Evolutionary conservation across 441 rosid species (phyloP), one percentile per base, ranked within the genome.

Genomic region (Pelargonium myrrhifolium): DNA sequence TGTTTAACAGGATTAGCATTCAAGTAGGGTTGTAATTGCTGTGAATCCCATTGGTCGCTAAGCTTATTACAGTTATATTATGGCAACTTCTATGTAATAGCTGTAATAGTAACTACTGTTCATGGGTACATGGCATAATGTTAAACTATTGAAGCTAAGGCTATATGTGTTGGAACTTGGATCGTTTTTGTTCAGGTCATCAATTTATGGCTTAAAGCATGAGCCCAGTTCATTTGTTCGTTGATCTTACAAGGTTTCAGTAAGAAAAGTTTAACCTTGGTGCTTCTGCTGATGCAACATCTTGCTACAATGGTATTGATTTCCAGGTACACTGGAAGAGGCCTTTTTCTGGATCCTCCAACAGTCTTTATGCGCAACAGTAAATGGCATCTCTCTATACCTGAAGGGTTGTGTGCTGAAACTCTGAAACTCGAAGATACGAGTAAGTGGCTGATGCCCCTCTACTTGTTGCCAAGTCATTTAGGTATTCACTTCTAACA

Each of bases 301-400:
- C 17, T 49, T 49, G 56, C 21, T n/a, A n/a, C 5, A n/a, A n/a
- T 49, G 17, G 7, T 49, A n/a, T 49, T 49, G 56, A 49, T 49
- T 49, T 49, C 59, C 77, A 91, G 97, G 97, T 93, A 91, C 69
- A 81, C 86, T 59, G 97, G 99, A 74, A 86, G 96, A 86, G 97
- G 97, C 63, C 77, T 86, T 72, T 93, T 91, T 76, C 80, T 93
- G 64, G 96, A 89, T 49, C 93, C 97, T 79, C 97, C 97, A 42
- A 86, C 93, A 22, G 87, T 88, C 62, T 88, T 73, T 75, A 76
- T 89, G 83, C 65, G 70, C 76, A 76, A 84, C 62, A 72, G 85
- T 49, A n/a, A 65, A 12, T 93, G 99, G 99, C 75, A 70, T 60
- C 82, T 91, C 73, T 83, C 86, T 2, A 73, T 86, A 68, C 97